Evolutionary conservation across 495 filamentous ascomycete species (phyloP), one percentile per base, ranked within the genome.

Genomic region (Chaetomium cochliodes): DNA sequence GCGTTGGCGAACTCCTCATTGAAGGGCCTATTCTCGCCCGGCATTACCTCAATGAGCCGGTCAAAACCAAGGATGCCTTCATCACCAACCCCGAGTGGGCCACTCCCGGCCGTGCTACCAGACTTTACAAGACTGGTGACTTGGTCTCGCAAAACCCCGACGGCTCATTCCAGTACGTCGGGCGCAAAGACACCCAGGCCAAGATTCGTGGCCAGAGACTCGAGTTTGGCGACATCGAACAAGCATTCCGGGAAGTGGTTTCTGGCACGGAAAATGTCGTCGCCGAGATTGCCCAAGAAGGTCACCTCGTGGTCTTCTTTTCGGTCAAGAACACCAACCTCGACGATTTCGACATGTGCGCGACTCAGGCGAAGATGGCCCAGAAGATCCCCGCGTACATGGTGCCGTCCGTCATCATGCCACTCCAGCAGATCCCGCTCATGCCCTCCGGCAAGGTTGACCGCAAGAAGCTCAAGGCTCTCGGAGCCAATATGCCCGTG

Each of bases 121-220:
- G 86, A 54, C 73, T 90, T 20, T 91, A 91, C 71, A 88, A 87
- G 73, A 89, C 87, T 1, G 87, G 87, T 5, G 87, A 90, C 68
- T 68, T 89, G 33, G 86, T 86, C 9, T 77, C 80, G 30, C 88
- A 90, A 62, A 75, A 81, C 33, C 77, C 81, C 30, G 82, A 84
- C n/a, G 84, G 85, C 6, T 78, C 83, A 0, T 72, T 88, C n/a
- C 77, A 80, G 46, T 88, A 86, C 72, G 73, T 89, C 23, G 84
- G 85, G 7, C 81, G 87, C 16, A 84, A 82, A 58, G 87, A 89
- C 57, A 82, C 84, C 16, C 86, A 88, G 65, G 83, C 88, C 30
- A 90, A 90, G 70, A 74, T 90, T 11, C 82, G 84, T 22, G 87
- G 87, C 3, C 85, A 88, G 65, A 79, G 87, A 6, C 83, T 90